Conservation (phyloP, 1,284 basidiomycete species). For the Cryptococcus sp. region DNA sequence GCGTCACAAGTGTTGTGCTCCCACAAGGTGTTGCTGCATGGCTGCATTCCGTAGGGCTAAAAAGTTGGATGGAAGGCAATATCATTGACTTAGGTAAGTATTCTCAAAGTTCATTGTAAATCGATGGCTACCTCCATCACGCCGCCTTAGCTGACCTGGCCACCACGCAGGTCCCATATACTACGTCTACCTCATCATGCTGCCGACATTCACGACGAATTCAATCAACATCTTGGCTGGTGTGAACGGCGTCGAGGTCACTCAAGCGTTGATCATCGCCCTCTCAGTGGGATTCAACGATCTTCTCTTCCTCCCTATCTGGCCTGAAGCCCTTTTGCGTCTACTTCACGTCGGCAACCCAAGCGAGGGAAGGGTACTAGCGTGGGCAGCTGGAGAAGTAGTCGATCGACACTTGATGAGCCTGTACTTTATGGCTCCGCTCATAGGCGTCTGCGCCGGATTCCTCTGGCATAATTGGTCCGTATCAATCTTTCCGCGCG, state of each 20-base stretch:
- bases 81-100: conserved; percentile 84
- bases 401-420: conserved; percentile 92
- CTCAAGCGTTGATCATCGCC: conserved; percentile 90
- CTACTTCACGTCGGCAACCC: conserved; percentile 70
- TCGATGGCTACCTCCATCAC: background rate
- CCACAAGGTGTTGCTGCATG: conserved; percentile 74
- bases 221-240: conserved; percentile 99
- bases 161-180: conserved; percentile 75
- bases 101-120: background rate
- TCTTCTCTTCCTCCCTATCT: conserved; percentile 77
- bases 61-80: conserved; percentile 56
- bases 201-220: conserved; percentile 97
- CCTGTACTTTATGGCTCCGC: conserved; percentile 92
- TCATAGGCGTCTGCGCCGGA: conserved; percentile 84
- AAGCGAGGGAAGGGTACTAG: conserved; percentile 40
- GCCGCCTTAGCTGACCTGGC: background rate
- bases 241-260: conserved; percentile 93
- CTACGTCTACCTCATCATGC: conserved; percentile 92
- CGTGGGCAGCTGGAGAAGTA: conserved; percentile 63
- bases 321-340: conserved; percentile 65
- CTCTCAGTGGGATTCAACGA: conserved; percentile 90
- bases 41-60: conserved; percentile 51
- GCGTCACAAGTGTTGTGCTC: conserved; percentile 91
- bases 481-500: conserved; percentile 46
- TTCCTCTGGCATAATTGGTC: conserved; percentile 94